These are phyloP conservation scores for Blepharisma stoltei DNA, from an alignment of 73 alveolate species.

Conservation along the genomic window DNA sequence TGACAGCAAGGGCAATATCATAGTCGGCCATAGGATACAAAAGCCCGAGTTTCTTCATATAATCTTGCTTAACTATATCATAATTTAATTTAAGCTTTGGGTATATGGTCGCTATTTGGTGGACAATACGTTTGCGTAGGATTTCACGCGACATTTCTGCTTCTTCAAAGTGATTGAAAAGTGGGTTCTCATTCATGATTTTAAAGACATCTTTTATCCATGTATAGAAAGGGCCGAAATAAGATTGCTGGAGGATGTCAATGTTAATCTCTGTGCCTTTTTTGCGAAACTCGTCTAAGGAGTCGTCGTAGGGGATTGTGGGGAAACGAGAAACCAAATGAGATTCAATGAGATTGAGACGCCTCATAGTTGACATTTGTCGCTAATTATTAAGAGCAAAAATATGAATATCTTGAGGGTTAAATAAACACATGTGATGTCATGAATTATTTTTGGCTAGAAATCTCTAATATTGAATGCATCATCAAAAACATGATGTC, in stretches of 20 bases:
- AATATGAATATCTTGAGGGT: no score
- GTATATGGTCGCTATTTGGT: neutral
- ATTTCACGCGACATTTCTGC: neutral
- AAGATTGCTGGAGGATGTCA: neutral
- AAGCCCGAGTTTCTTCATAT: neutral
- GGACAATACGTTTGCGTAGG: neutral
- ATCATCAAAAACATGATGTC: no score
- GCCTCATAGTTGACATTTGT: slow-evolving; percentile 15
- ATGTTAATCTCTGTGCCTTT: neutral
- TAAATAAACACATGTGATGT: no score
- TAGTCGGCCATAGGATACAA: neutral
- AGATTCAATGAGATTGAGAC: neutral
- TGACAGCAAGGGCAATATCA: neutral
- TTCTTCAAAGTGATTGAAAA: neutral
- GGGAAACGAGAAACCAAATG: slow-evolving; percentile 1
- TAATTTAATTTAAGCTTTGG: neutral
- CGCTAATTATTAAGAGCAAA: no score
- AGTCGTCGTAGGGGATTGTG: neutral
- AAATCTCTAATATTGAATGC: no score
- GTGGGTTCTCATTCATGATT: neutral
- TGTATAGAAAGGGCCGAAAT: neutral
- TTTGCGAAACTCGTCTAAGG: slow-evolving; percentile 1
- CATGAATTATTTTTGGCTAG: no score
- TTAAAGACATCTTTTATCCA: neutral
- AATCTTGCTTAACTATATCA: neutral